A percentile compares a stretch with the other conserved stretches of the same genome.
phyloP scores from a whole-genome alignment of 2,329 filamentous ascomycete genomes.

The Coniochaeta prunicola region DNA sequence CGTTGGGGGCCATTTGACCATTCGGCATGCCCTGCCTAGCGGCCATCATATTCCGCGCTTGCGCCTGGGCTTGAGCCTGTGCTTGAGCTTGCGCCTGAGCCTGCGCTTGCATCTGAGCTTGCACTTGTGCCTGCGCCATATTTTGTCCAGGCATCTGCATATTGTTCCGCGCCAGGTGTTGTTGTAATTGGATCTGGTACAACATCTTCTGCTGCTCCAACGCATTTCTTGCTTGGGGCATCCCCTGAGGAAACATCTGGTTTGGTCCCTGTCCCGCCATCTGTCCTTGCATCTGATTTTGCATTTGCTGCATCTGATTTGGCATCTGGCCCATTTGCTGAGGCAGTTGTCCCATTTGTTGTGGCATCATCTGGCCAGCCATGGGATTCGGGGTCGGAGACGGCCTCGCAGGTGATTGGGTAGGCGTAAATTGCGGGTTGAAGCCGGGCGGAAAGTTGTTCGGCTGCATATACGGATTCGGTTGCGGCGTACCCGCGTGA shows the following conservation, averaged over 20 bases:
- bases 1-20: slow-evolving; percentile 44
- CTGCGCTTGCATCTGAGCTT: slow-evolving; percentile 10
- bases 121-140: slow-evolving; percentile 11
- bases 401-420: slow-evolving; percentile 48
- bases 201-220: slow-evolving; percentile 3
- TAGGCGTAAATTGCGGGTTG: slow-evolving; percentile 51
- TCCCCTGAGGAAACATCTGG: slow-evolving; percentile 19
- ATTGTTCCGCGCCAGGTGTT: slow-evolving; percentile 55
- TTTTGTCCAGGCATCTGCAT: slow-evolving; percentile 26
- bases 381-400: slow-evolving; percentile 47
- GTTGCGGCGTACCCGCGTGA: slow-evolving; percentile 67
- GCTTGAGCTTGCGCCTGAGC: slow-evolving; percentile 12
- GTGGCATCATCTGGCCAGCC: slow-evolving; percentile 46
- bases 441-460: slow-evolving; percentile 49
- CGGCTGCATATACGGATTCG: slow-evolving; percentile 58
- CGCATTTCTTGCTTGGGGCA: neutral
- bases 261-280: slow-evolving; percentile 19
- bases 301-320: slow-evolving; percentile 36
- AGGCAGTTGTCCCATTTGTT: slow-evolving; percentile 36
- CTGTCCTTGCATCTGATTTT: slow-evolving; percentile 17
- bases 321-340: slow-evolving; percentile 24
- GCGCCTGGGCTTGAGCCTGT: slow-evolving; percentile 13
- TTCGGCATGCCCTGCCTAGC: slow-evolving; percentile 46
- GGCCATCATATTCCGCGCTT: slow-evolving; percentile 39
- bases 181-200: slow-evolving; percentile 60